Evolutionary conservation across 2,329 filamentous ascomycete genomes (phyloP), one percentile per base, ranked within the genome.

Genomic region (Hymenoscyphus scutula): DNA sequence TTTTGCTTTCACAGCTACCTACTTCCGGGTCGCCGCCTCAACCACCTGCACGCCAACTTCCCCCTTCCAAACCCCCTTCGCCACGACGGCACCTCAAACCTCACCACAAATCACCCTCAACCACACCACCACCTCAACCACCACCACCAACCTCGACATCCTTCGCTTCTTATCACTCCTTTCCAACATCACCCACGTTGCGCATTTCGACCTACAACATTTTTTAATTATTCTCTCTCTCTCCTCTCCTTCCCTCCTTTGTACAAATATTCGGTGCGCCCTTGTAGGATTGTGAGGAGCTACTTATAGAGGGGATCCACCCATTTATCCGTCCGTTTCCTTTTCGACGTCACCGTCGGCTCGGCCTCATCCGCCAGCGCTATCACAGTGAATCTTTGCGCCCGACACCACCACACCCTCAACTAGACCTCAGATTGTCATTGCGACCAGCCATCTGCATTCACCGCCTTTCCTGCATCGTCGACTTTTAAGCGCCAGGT

Each of bases 211-310:
- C 23, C 41, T 48, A 48, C 41, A 4, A 25, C 19, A 11, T 64
- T 68, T 68, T 64, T 72, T n/a, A 70, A 70, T 64, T 72, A 70
- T 69, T 71, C 64, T 19, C 61, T 62, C 56, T 60, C 55, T 69
- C 66, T 70, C 63, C 17, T 60, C n/a, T n/a, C n/a, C n/a, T n/a
- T 62, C 55, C 58, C 55, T 69, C 66, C 65, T 54, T 59, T 65
- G 64, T 65, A 64, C 41, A 63, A 56, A 62, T 32, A 37, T 54
- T 62, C 58, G 54, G 60, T 58, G 60, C 56, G 55, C 37, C 56
- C n/a, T 27, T 51, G 32, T 61, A 53, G 58, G 41, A 60, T 62
- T 62, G 25, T 34, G 17, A 41, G 34, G 45, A 30, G 38, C 11
- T 27, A 53, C 23, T 66, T 55, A 57, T 53, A 53, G 27, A 56